Evolutionary conservation across 2,329 filamentous ascomycete genomes (phyloP).

Genomic region (Verruconis gallopava): DNA sequence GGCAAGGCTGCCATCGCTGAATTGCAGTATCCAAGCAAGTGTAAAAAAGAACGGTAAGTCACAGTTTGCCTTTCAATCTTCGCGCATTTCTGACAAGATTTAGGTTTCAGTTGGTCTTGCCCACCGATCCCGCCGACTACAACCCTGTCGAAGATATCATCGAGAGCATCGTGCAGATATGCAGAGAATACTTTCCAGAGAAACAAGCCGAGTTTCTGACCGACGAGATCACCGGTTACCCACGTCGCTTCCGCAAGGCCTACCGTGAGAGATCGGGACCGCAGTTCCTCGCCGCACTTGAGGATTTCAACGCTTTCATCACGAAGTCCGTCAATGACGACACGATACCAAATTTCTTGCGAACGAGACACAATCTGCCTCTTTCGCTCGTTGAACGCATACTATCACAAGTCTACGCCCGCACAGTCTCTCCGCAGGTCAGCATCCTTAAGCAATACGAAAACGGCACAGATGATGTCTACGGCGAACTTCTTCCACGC

Average conservation of each 20-base stretch:
- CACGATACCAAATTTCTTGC: constrained; percentile 58
- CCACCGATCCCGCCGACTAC: constrained; percentile 59
- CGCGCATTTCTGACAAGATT: constrained; percentile 14
- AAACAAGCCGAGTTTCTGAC: constrained; percentile 50
- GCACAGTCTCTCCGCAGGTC: constrained; percentile 81
- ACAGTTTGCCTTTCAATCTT: background rate
- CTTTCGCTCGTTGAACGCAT: constrained; percentile 62
- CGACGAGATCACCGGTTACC: constrained; percentile 60
- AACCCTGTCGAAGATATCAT: constrained; percentile 49
- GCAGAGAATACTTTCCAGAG: constrained; percentile 64
- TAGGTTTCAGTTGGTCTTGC: constrained; percentile 62
- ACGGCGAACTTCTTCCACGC: constrained; percentile 78
- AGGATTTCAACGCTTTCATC: constrained; percentile 65
- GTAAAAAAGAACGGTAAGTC: constrained; percentile 51
- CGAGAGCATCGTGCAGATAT: constrained; percentile 43
- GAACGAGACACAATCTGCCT: constrained; percentile 54
- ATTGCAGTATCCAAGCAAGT: constrained; percentile 73
- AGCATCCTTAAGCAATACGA: constrained; percentile 75
- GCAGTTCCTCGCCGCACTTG: constrained; percentile 60
- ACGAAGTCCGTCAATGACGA: constrained; percentile 53
- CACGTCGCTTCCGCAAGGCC: constrained; percentile 64
- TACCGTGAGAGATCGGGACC: constrained; percentile 50
- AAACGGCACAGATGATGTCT: constrained; percentile 84
- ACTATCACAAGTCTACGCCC: constrained; percentile 76
- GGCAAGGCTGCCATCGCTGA: constrained; percentile 40